phyloP scores from a whole-genome alignment of 441 rosid species.

The Kokia cookei region DNA sequence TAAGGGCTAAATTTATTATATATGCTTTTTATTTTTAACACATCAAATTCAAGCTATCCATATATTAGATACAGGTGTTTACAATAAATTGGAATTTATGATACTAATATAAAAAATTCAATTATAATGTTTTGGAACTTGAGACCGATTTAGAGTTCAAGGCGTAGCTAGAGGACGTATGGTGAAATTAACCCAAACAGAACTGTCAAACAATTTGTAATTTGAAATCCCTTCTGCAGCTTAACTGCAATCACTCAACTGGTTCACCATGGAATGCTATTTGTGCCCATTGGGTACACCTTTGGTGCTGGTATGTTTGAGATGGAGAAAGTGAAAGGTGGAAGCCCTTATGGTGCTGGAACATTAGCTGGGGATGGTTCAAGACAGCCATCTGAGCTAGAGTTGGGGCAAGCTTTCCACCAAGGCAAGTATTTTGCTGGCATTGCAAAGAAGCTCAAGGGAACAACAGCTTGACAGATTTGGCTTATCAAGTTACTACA shows the following conservation, averaged over 20 bases:
- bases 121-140: too few relatives aligned
- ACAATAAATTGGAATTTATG: too few relatives aligned
- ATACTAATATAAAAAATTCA: too few relatives aligned
- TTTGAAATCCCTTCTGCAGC: constrained; percentile 10
- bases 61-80: too few relatives aligned
- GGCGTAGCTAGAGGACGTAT: too few relatives aligned
- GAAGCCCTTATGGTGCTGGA: constrained; percentile 44
- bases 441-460: constrained; percentile 42
- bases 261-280: constrained; percentile 46
- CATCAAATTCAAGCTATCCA: too few relatives aligned
- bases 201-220: not conserved
- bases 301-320: constrained; percentile 54
- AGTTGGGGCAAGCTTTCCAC: constrained; percentile 40
- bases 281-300: constrained; percentile 47
- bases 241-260: constrained; percentile 36
- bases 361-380: constrained; percentile 46
- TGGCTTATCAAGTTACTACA: not conserved
- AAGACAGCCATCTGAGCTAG: constrained; percentile 37
- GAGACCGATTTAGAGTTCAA: too few relatives aligned
- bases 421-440: constrained; percentile 45
- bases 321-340: constrained; percentile 46
- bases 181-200: not conserved
- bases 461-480: constrained; percentile 18
- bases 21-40: too few relatives aligned
- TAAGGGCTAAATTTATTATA: too few relatives aligned